These are phyloP conservation scores for Beauveria caledonica DNA, from an alignment of 2,329 filamentous ascomycete genomes.

Conservation along the genomic window DNA sequence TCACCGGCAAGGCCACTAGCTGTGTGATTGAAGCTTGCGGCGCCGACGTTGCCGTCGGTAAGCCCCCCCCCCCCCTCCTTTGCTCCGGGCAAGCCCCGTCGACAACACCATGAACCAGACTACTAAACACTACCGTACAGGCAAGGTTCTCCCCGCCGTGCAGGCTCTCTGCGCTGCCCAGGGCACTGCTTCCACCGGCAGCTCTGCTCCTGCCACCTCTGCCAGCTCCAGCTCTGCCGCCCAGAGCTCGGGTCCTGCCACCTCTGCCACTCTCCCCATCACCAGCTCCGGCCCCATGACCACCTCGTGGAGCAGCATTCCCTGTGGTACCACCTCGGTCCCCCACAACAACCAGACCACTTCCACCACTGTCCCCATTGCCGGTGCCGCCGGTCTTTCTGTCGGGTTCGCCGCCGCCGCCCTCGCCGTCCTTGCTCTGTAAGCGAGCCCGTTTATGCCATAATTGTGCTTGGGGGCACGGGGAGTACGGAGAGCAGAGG, in stretches of 20 bases:
- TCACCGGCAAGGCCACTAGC: constrained; percentile 25
- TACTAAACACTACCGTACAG: constrained; percentile 19
- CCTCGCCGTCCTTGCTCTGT: constrained; percentile 29
- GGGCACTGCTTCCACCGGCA: constrained; percentile 1
- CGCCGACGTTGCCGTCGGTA: constrained; percentile 30
- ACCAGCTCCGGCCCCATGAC: not conserved
- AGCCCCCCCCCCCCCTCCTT: constrained; percentile 14
- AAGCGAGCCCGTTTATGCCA: constrained; percentile 15
- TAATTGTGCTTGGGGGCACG: not conserved
- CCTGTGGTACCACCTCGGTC: constrained; percentile 11
- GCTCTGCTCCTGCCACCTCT: constrained; percentile 8
- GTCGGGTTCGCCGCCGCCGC: constrained; percentile 26
- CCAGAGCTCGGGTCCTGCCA: constrained; percentile 8
- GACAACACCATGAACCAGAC: not conserved
- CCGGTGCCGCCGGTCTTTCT: constrained; percentile 23
- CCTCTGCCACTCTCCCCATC: constrained; percentile 8
- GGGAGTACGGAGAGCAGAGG: not conserved
- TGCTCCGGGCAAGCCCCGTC: not conserved
- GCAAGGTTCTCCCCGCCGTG: constrained; percentile 31
- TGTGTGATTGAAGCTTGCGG: constrained; percentile 31
- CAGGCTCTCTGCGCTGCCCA: constrained; percentile 25
- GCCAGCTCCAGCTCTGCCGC: constrained; percentile 2
- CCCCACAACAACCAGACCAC: constrained; percentile 4
- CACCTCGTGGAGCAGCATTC: constrained; percentile 8
- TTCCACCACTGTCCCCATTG: constrained; percentile 11